Percentiles rank a stretch among this genome's conserved stretches.
Evolutionary conservation across 805 yeast species (phyloP).

Genomic region (Starmerella scarabaei): DNA sequence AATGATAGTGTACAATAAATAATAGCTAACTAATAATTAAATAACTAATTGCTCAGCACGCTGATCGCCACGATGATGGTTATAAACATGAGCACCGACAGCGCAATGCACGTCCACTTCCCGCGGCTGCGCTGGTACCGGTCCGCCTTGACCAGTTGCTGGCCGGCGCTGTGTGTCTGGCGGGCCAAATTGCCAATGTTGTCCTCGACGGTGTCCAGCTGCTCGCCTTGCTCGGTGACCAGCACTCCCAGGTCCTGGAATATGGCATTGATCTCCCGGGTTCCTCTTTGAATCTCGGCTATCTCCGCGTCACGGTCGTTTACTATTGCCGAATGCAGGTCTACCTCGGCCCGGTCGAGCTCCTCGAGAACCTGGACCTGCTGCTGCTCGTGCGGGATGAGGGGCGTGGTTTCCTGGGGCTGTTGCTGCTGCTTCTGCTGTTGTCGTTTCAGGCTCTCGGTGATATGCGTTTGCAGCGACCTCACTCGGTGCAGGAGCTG

Average conservation of each 20-base stretch:
- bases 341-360: slow-evolving; percentile 23
- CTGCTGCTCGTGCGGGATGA: slow-evolving; percentile 18
- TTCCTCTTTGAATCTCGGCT: slow-evolving; percentile 58
- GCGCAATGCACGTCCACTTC: slow-evolving; percentile 58
- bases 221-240: slow-evolving; percentile 74
- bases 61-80: slow-evolving; percentile 36
- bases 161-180: slow-evolving; percentile 56
- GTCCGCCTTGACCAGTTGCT: slow-evolving; percentile 61
- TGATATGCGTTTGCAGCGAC: slow-evolving; percentile 8
- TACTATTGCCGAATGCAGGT: slow-evolving; percentile 29
- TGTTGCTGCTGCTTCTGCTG: background rate
- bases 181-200: slow-evolving; percentile 51
- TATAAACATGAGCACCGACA: slow-evolving; percentile 47
- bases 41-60: slow-evolving; percentile 6
- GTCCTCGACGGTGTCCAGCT: slow-evolving; percentile 71
- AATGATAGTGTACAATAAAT: too few relatives aligned
- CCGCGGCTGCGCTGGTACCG: slow-evolving; percentile 57
- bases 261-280: slow-evolving; percentile 71
- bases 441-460: slow-evolving; percentile 5
- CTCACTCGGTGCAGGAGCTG: slow-evolving; percentile 8
- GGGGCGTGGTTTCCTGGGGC: slow-evolving; percentile 3
- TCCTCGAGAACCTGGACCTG: slow-evolving; percentile 31
- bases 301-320: slow-evolving; percentile 67
- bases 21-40: too few relatives aligned
- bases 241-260: slow-evolving; percentile 68